A percentile compares a stretch with the other conserved stretches of the same genome.
These are phyloP conservation scores for Cyclotella sp. DNA, from an alignment of 108 stramenopile species.

Conservation along the genomic window DNA sequence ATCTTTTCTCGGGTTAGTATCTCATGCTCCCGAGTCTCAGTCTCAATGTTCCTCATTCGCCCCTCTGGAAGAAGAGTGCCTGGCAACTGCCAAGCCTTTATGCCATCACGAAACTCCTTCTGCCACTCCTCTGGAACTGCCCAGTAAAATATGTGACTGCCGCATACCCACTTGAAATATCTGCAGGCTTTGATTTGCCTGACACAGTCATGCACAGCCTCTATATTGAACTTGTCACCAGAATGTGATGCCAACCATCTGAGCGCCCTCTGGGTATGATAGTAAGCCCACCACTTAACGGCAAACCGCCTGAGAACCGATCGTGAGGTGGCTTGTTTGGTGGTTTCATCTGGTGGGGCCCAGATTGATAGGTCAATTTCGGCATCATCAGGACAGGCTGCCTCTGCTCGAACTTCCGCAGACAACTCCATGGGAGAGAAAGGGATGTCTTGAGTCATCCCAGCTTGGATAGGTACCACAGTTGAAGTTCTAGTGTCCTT, in stretches of 20 bases:
- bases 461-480: neutral
- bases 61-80: neutral
- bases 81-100: neutral
- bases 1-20: neutral
- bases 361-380: slow-evolving; percentile 13
- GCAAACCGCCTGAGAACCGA: neutral
- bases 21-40: neutral
- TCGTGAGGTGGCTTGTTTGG: neutral
- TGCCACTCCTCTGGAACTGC: neutral
- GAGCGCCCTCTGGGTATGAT: too few species aligned
- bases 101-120: slow-evolving; percentile 9
- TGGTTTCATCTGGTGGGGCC: neutral
- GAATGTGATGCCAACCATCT: too few species aligned
- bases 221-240: neutral
- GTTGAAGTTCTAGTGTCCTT: too few species aligned
- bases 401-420: neutral
- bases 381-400: neutral
- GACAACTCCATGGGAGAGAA: neutral
- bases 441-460: neutral
- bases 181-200: neutral
- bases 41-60: neutral
- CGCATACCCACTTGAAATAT: slow-evolving; percentile 16
- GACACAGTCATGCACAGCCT: neutral
- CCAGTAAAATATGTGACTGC: slow-evolving; percentile 14
- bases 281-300: slow-evolving; percentile 2